These are phyloP conservation scores for Globisporangium middletonii DNA, from an alignment of 352 stramenopile genomes.

Conservation along the genomic window DNA sequence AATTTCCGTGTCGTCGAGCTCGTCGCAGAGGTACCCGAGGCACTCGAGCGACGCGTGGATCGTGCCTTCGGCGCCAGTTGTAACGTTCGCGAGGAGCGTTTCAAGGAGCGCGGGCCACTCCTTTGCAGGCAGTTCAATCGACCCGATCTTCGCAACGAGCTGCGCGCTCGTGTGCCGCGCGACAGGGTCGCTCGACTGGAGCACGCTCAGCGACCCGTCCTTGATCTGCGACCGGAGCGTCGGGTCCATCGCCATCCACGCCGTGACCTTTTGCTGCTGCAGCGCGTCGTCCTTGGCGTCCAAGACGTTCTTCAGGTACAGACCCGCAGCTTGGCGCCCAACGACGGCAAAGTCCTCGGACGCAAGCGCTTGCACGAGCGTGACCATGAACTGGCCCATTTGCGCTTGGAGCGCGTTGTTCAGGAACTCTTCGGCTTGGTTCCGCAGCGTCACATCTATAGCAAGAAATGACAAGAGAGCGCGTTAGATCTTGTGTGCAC, in stretches of 20 bases:
- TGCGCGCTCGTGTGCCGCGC: conserved; percentile 87
- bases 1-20: conserved; percentile 65
- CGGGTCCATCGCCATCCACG: conserved; percentile 74
- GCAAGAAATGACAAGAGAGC: too few relatives aligned
- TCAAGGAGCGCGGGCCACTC: conserved; percentile 93
- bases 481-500: background rate
- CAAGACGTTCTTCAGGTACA: conserved; percentile 86
- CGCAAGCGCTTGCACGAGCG: conserved; percentile 70
- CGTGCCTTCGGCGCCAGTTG: conserved; percentile 67
- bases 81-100: conserved; percentile 92
- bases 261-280: conserved; percentile 74
- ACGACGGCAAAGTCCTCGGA: conserved; percentile 74
- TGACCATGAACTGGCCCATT: conserved; percentile 83
- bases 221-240: conserved; percentile 73
- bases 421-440: conserved; percentile 79
- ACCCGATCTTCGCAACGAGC: conserved; percentile 91
- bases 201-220: conserved; percentile 55
- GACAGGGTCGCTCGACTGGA: conserved; percentile 54
- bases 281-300: conserved; percentile 80
- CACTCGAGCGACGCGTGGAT: conserved; percentile 90
- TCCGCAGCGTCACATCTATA: conserved; percentile 58
- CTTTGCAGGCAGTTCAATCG: conserved; percentile 91
- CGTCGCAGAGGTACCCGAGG: conserved; percentile 81
- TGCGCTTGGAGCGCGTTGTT: conserved; percentile 76
- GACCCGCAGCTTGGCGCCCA: conserved; percentile 66